Conservation (phyloP, 306 rosid species). For the Ochetophila trinervis region DNA sequence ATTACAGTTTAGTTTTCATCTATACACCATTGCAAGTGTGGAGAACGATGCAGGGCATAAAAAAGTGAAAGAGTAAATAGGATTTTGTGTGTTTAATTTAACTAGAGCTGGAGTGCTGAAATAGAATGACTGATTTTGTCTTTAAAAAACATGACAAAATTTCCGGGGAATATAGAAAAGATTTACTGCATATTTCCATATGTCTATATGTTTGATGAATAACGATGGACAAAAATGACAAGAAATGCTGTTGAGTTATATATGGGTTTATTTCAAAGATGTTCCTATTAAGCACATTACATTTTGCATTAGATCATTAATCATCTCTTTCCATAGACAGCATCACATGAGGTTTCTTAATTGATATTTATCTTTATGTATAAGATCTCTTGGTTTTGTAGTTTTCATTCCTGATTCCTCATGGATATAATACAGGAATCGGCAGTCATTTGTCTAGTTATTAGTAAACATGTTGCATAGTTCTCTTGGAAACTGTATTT, state of each 20-base stretch:
- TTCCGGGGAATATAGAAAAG: slow-evolving; percentile 29
- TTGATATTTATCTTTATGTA: too few relatives aligned
- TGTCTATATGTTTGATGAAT: not conserved
- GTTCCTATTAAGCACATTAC: too few relatives aligned
- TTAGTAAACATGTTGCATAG: too few relatives aligned
- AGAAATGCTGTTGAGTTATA: not conserved
- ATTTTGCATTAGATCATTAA: too few relatives aligned
- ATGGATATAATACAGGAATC: too few relatives aligned
- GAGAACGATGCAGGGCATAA: not conserved
- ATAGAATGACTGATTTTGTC: slow-evolving; percentile 44
- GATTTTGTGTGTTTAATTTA: slow-evolving; percentile 30
- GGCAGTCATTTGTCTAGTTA: too few relatives aligned
- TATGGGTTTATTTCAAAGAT: too few relatives aligned
- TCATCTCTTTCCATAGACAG: too few relatives aligned
- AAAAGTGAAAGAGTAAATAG: not conserved
- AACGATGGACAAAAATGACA: not conserved
- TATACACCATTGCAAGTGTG: slow-evolving; percentile 32
- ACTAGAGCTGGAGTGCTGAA: slow-evolving; percentile 20
- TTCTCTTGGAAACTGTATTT: too few relatives aligned
- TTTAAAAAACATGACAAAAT: slow-evolving; percentile 32
- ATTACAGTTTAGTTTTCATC: slow-evolving; percentile 26
- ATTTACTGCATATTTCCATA: slow-evolving; percentile 20
- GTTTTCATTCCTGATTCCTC: too few relatives aligned
- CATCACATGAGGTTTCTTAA: too few relatives aligned
- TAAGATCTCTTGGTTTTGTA: too few relatives aligned